Percentiles rank a stretch among this genome's conserved stretches.
Evolutionary conservation across 2,329 filamentous ascomycete genomes (phyloP).

Genomic region (Diaporthe citrichinensis): DNA sequence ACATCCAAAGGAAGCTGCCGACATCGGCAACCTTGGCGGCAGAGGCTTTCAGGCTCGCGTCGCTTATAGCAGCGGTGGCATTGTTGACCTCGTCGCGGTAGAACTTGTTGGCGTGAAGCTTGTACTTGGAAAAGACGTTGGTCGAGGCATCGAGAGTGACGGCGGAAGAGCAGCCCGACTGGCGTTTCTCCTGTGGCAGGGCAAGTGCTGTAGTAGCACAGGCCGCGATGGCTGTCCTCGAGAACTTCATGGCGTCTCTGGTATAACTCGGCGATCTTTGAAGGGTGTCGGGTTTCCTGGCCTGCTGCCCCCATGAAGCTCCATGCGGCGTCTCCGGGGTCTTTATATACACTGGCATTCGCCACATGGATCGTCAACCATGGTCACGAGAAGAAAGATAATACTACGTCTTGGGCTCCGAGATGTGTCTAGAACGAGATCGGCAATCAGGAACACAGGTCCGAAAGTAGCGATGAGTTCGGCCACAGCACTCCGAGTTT

Average conservation of each 20-base stretch:
- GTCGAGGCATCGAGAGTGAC: conserved; percentile 55
- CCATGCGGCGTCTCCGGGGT: not conserved
- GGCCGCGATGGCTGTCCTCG: conserved; percentile 52
- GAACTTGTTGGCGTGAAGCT: conserved; percentile 56
- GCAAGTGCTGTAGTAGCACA: conserved; percentile 53
- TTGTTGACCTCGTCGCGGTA: conserved; percentile 56
- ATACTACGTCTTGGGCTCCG: conserved; percentile 5
- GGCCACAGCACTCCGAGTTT: conserved; percentile 49
- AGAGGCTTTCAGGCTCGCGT: conserved; percentile 47
- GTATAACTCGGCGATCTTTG: not conserved
- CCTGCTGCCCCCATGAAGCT: not conserved
- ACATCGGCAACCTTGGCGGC: conserved; percentile 54
- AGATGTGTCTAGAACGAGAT: conserved; percentile 33
- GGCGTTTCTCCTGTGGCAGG: conserved; percentile 49
- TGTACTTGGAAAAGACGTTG: conserved; percentile 57
- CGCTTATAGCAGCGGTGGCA: conserved; percentile 50
- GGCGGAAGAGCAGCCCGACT: conserved; percentile 51
- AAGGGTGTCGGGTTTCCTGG: not conserved
- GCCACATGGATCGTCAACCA: not conserved
- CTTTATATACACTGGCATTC: conserved; percentile 13
- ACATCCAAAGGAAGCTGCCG: conserved; percentile 58
- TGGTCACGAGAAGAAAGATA: not conserved
- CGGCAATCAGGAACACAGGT: conserved; percentile 54
- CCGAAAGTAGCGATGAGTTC: conserved; percentile 48
- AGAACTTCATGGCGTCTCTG: conserved; percentile 53